Evolutionary conservation across 192 early-diverging fungal genomes (phyloP), one percentile per base, ranked within the genome.

Genomic region (Coemansia umbellata): DNA sequence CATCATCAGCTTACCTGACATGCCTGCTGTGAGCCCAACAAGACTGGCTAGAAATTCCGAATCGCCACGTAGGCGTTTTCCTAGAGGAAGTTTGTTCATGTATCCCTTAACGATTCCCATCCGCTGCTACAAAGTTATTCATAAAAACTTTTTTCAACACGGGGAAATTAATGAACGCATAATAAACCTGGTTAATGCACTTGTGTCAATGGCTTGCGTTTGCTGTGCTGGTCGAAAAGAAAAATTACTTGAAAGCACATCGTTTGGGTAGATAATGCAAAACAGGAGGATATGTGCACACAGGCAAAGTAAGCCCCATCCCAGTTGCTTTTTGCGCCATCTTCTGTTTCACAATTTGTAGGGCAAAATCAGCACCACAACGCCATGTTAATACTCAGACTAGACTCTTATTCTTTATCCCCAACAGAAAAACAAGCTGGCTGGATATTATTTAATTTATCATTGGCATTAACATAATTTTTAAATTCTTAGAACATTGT

Each of bases 101-200:
- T 82, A 74, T 2, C 84, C 86, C 13, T 47, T 47, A n/a, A 89
- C 45, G 33, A 89, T 85, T 19, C 60, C 63, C 27, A 23, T 44
- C 28, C 87, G 82, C 62, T 82, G 69, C 83, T 76, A 74, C 47
- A 55, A n/a, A n/a, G n/a, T n/a, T n/a, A n/a, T n/a, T n/a, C n/a
- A n/a, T n/a, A n/a, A n/a, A n/a, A n/a, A n/a, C n/a, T n/a, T n/a
- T n/a, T n/a, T n/a, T n/a, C n/a, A n/a, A n/a, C n/a, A 15, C 43
- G 8, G 4, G 10, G 15, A 42, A 19, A 43, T 8, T 10, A n/a
- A 21, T 14, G 6, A 21, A 42, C 7, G 17, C 21, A 22, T 5
- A 18, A 42, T 42, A 3, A 13, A 35, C 33, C 10, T 35, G n/a
- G 10, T 13, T 35, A 1, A 35, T 21, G 19, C 19, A 30, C 43